phyloP scores from a whole-genome alignment of 805 yeast genomes.

The Ogataea populi-albae region DNA sequence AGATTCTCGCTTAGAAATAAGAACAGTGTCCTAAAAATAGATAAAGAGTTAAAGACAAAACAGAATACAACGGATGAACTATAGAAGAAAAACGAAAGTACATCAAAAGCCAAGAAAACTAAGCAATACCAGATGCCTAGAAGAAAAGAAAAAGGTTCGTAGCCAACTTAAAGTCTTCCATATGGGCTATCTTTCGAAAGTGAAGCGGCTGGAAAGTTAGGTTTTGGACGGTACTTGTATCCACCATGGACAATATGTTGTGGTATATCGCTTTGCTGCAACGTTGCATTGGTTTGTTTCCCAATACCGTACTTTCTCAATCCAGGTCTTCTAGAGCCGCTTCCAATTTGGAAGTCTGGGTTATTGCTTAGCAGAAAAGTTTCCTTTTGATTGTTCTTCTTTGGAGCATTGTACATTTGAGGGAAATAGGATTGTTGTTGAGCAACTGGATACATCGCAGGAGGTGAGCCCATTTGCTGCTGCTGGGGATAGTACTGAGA shows the following conservation, averaged over 20 bases:
- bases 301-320: slow-evolving; percentile 24
- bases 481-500: slow-evolving; percentile 26
- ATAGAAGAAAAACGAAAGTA: neutral
- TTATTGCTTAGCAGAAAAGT: slow-evolving; percentile 40
- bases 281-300: slow-evolving; percentile 7
- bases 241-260: slow-evolving; percentile 17
- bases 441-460: slow-evolving; percentile 8
- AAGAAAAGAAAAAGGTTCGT: neutral
- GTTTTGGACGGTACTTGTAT: slow-evolving; percentile 27
- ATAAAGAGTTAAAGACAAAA: too few species aligned
- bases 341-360: slow-evolving; percentile 44
- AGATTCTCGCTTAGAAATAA: too few species aligned
- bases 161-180: slow-evolving; percentile 23
- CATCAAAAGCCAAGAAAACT: slow-evolving; percentile 1
- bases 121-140: slow-evolving; percentile 1
- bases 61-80: too few species aligned
- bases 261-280: slow-evolving; percentile 15
- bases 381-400: slow-evolving; percentile 35
- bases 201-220: slow-evolving; percentile 40
- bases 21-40: too few species aligned
- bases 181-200: slow-evolving; percentile 44
- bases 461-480: slow-evolving; percentile 16
- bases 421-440: slow-evolving; percentile 12
- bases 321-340: slow-evolving; percentile 16
- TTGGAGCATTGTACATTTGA: slow-evolving; percentile 11